Evolutionary conservation across 148 eudicot species (phyloP).

Genomic region (Vaccinium macrocarpon): DNA sequence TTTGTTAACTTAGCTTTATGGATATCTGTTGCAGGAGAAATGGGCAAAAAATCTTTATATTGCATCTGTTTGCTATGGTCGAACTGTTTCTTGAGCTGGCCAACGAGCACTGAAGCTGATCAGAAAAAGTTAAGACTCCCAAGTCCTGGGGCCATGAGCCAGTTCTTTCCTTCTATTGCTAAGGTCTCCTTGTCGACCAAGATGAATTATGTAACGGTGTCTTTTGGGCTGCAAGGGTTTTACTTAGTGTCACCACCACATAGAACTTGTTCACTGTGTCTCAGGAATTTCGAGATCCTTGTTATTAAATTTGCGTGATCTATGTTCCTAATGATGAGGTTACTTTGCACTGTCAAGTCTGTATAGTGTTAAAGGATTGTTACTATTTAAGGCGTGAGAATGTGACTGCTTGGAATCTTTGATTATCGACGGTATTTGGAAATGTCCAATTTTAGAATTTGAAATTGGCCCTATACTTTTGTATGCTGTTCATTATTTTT

Average conservation of each 20-base stretch:
- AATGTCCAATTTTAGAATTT: conserved; percentile 1
- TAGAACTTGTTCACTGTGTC: conserved; percentile 21
- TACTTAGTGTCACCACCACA: not conserved
- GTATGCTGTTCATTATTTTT: not conserved
- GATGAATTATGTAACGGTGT: not conserved
- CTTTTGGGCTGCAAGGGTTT: conserved; percentile 14
- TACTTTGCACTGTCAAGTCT: conserved; percentile 12
- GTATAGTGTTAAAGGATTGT: conserved; percentile 19
- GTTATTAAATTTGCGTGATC: not conserved
- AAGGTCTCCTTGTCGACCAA: not conserved
- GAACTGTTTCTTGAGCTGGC: conserved; percentile 63
- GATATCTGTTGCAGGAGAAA: conserved; percentile 53
- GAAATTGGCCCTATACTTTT: not conserved
- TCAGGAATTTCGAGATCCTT: conserved; percentile 19
- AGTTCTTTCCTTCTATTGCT: conserved; percentile 15
- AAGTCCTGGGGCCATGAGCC: conserved; percentile 2
- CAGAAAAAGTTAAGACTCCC: not conserved
- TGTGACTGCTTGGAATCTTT: conserved; percentile 3
- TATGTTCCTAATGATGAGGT: conserved; percentile 16
- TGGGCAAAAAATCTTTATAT: conserved; percentile 76
- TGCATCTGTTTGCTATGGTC: conserved; percentile 69
- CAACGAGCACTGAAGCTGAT: not conserved
- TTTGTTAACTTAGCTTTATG: conserved; percentile 4
- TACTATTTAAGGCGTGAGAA: conserved; percentile 12
- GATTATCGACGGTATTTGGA: not conserved